Evolutionary conservation across 768 basidiomycete genomes (phyloP).

Genomic region (Tephrocybe sp.): DNA sequence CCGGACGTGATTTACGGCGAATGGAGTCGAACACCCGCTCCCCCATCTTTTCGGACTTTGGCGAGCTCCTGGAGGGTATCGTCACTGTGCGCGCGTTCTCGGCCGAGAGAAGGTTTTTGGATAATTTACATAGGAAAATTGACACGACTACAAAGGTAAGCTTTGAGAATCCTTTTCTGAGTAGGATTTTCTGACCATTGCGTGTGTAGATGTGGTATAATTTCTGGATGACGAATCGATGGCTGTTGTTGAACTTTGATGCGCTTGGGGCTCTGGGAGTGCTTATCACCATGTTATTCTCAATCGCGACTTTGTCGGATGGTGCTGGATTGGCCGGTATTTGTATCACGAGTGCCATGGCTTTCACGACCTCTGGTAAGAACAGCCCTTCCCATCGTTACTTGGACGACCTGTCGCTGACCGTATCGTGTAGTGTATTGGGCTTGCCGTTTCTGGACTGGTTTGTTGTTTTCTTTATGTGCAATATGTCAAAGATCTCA

Average conservation of each 20-base stretch:
- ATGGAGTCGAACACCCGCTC: slow-evolving; percentile 90
- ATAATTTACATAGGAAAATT: slow-evolving; percentile 70
- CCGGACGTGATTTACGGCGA: slow-evolving; percentile 80
- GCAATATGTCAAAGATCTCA: neutral
- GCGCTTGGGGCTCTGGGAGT: slow-evolving; percentile 71
- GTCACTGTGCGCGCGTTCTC: slow-evolving; percentile 94
- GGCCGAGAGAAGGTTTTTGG: slow-evolving; percentile 75
- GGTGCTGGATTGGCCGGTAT: slow-evolving; percentile 64
- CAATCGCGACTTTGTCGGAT: slow-evolving; percentile 58
- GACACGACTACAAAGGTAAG: slow-evolving; percentile 75
- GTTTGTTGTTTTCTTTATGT: slow-evolving; percentile 13
- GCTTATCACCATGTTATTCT: slow-evolving; percentile 73
- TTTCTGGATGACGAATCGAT: slow-evolving; percentile 90
- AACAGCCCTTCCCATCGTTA: neutral
- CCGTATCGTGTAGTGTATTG: slow-evolving; percentile 38
- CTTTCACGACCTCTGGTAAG: slow-evolving; percentile 45
- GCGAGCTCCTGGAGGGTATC: slow-evolving; percentile 82
- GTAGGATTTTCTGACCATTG: neutral
- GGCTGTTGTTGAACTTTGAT: slow-evolving; percentile 86
- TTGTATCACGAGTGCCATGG: slow-evolving; percentile 73
- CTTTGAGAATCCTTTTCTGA: neutral
- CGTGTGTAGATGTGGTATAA: slow-evolving; percentile 71
- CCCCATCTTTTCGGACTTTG: slow-evolving; percentile 82
- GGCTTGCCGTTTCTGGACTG: slow-evolving; percentile 53
- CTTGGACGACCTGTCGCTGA: slow-evolving; percentile 1